Conservation (phyloP, 2,329 filamentous ascomycete genomes). For the Macrophomina phaseolina region DNA sequence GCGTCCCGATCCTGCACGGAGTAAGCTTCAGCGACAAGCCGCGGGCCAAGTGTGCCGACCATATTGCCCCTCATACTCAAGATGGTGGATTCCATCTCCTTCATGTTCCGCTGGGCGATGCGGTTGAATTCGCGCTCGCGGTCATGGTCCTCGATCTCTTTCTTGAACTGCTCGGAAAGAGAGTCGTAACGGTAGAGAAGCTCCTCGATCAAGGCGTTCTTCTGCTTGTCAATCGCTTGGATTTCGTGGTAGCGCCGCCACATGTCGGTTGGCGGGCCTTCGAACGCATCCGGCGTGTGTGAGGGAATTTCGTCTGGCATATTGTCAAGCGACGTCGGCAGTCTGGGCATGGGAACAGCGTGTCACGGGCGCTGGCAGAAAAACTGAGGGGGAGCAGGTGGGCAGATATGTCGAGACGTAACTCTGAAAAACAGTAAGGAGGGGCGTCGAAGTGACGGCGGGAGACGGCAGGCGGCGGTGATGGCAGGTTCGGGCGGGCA, state of each 20-base stretch:
- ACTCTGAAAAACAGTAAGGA: not conserved
- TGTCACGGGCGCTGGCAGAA: not conserved
- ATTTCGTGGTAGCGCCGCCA: conserved; percentile 42
- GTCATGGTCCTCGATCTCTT: conserved; percentile 36
- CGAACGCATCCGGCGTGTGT: conserved; percentile 11
- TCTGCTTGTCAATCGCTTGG: conserved; percentile 38
- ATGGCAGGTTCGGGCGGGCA: not conserved
- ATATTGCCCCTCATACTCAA: conserved; percentile 35
- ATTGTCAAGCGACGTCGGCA: conserved; percentile 2
- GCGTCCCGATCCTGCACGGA: conserved; percentile 35
- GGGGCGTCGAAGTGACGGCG: not conserved
- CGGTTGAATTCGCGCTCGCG: conserved; percentile 34
- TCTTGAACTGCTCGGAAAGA: conserved; percentile 39
- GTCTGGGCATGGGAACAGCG: conserved; percentile 17
- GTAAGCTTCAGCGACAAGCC: conserved; percentile 22
- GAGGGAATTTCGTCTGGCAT: conserved; percentile 20
- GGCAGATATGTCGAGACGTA: not conserved
- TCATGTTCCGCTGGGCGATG: conserved; percentile 35
- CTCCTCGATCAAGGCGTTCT: conserved; percentile 45
- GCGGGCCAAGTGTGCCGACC: conserved; percentile 30
- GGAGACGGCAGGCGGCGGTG: not conserved
- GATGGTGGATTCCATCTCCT: conserved; percentile 32
- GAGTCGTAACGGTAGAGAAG: conserved; percentile 48
- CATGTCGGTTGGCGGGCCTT: conserved; percentile 29
- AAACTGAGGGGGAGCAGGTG: not conserved